Conservation (phyloP, 192 early-diverging fungal species). For the Anaeromyces robustus region DNA sequence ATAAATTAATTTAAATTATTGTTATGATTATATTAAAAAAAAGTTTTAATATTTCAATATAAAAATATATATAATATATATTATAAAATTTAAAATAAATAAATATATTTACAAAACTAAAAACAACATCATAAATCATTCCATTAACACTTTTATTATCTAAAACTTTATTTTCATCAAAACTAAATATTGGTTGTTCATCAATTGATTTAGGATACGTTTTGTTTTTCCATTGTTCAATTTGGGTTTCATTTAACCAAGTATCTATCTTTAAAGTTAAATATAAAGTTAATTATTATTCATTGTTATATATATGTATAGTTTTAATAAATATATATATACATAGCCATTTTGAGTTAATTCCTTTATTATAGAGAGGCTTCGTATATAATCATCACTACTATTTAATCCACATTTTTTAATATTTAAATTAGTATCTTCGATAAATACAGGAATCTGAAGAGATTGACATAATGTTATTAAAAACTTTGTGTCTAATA, state of each 20-base stretch:
- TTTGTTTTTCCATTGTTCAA: background rate
- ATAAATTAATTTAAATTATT: too few species aligned
- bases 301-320: background rate
- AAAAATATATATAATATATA: too few species aligned
- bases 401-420: background rate
- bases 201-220: background rate
- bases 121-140: too few species aligned
- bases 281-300: background rate
- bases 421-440: background rate
- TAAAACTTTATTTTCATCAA: too few species aligned
- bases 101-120: too few species aligned
- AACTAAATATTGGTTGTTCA: too few species aligned
- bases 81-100: too few species aligned
- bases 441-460: background rate
- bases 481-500: background rate
- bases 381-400: too few species aligned
- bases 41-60: too few species aligned
- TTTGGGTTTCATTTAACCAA: background rate
- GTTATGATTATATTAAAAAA: too few species aligned
- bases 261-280: background rate
- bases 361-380: too few species aligned
- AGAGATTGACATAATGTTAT: background rate
- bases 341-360: background rate
- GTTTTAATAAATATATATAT: background rate
- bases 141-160: too few species aligned